Evolutionary conservation across 2,329 filamentous ascomycete species (phyloP), one percentile per base, ranked within the genome.

Genomic region (Alternaria angustiovoidea): DNA sequence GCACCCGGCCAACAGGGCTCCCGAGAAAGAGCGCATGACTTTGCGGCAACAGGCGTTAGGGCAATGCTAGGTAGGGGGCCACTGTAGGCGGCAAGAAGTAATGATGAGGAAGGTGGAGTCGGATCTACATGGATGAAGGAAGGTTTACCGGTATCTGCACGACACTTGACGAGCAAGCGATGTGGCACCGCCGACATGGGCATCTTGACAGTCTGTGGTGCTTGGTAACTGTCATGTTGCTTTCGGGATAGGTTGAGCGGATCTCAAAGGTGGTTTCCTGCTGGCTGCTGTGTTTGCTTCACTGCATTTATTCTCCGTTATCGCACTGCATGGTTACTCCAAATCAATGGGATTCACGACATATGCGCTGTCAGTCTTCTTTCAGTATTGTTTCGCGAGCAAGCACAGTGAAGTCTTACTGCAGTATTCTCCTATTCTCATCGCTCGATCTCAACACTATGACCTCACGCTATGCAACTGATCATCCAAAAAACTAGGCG

Each of bases 11-110:
- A 57, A 46, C 7, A 32, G 47, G 22, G 41, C 24, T 44, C 60
- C 5, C 36, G 26, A 36, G 57, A 53, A 34, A 62, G 52, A n/a
- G 43, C 56, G 59, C 63, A 65, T 53, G 63, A 65, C 28, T 76
- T 72, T 64, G 73, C 74, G 30, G 46, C 51, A 22, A 26, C 61
- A 44, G 61, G 67, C 11, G 61, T 74, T 54, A 67, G 65, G 55
- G 66, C 61, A 44, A 64, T 74, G 57, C 67, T 78, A 38, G 75
- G 75, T 12, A 65, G 75, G 47, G 75, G 75, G 12, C 75, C 74
- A 12, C 47, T 58, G 42, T 61, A 41, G 47, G 44, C 32, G 54
- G 62, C 49, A 42, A 63, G 49, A 30, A 51, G 34, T 26, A 46
- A 46, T 24, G 39, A 44, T 22, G 46, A 54, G 36, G 38, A 38